Percentiles rank a stretch among this genome's conserved stretches.
phyloP scores from a whole-genome alignment of 257 asterid species.

The Solanum pinnatisectum region DNA sequence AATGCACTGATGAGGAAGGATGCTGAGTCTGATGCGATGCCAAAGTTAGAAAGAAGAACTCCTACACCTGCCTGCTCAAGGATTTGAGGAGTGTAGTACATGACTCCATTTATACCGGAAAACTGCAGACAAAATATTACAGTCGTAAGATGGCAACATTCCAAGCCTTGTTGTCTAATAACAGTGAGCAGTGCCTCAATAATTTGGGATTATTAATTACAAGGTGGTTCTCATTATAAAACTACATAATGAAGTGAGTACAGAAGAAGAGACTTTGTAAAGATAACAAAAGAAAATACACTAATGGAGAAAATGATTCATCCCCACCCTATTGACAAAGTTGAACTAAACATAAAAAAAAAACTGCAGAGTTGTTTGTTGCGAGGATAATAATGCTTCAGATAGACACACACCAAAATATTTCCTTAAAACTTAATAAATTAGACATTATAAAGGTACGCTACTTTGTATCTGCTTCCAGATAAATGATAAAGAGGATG shows the following conservation, averaged over 20 bases:
- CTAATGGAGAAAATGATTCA: not conserved
- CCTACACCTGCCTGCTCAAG: conserved; percentile 87
- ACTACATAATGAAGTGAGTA: not conserved
- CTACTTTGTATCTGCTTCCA: not conserved
- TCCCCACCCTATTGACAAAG: not conserved
- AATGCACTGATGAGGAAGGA: conserved; percentile 69
- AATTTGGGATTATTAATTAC: not conserved
- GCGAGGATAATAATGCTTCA: not conserved
- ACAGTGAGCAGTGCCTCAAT: not conserved
- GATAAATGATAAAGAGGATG: not conserved
- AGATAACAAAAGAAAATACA: not conserved
- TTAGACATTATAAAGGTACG: not conserved
- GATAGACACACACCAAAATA: not conserved
- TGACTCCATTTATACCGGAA: conserved; percentile 88
- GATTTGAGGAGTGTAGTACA: conserved; percentile 94
- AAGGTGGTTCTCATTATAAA: not conserved
- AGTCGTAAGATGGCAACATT: not conserved
- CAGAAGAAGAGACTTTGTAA: not conserved
- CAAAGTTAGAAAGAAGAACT: conserved; percentile 72
- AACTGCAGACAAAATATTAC: conserved; percentile 37
- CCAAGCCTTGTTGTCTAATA: not conserved
- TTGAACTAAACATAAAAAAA: not conserved
- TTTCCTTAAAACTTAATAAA: not conserved
- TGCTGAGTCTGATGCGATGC: conserved; percentile 61
- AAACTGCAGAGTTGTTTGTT: not conserved